A percentile compares a stretch with the other conserved stretches of the same genome.
phyloP scores from a whole-genome alignment of 495 filamentous ascomycete genomes.

The Daldinia childiae region DNA sequence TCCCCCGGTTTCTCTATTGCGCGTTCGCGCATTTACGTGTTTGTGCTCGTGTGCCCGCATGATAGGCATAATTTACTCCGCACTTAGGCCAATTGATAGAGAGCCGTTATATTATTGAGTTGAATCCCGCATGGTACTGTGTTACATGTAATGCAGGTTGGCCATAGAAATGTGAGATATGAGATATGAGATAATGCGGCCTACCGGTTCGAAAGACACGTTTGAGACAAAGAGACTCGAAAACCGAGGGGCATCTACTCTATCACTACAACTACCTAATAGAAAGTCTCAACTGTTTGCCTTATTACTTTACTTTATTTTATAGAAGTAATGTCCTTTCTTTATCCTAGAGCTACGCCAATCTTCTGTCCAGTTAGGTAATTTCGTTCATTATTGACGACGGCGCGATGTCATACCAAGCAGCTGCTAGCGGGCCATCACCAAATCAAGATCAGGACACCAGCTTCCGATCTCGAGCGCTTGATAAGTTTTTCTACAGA shows the following conservation, averaged over 20 bases:
- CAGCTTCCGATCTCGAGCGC: constrained; percentile 23
- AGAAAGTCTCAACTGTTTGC: background rate
- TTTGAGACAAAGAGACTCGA: background rate
- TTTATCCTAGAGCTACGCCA: background rate
- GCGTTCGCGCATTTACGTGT: background rate
- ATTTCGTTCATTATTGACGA: background rate
- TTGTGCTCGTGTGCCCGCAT: constrained; percentile 17
- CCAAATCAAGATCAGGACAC: constrained; percentile 10
- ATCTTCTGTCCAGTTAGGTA: background rate
- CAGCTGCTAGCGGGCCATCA: background rate
- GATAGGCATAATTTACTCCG: constrained; percentile 2
- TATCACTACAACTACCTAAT: background rate
- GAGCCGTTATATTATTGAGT: background rate
- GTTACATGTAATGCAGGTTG: constrained; percentile 17
- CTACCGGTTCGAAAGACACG: background rate
- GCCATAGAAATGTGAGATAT: background rate
- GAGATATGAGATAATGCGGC: constrained; percentile 15
- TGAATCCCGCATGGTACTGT: background rate
- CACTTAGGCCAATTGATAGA: background rate
- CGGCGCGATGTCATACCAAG: constrained; percentile 21
- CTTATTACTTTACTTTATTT: background rate
- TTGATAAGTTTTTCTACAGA: constrained; percentile 44
- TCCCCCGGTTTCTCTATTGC: background rate
- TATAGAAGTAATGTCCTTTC: background rate
- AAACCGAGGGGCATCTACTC: background rate